Base-by-base conservation (phyloP, 441 rosid genomes). In the Pelargonium citronellum region DNA sequence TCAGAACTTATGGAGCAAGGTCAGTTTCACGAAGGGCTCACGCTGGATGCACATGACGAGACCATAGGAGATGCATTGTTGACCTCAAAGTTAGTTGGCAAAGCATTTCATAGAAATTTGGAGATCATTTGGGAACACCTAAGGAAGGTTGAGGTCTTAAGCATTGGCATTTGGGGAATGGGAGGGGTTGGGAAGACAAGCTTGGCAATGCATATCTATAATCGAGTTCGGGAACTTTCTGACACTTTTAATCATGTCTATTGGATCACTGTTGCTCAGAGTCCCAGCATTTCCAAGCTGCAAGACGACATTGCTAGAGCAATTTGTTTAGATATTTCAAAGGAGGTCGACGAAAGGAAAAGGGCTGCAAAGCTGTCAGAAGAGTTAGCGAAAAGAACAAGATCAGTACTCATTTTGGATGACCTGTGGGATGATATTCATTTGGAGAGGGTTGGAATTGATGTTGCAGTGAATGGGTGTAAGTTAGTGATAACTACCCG, bases 401-500 rank as follows among this genome's bases (percentile, higher is more conserved):
- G 51, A 47, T 73, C 6, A 43, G 67, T 70, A 15, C 17, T 79
- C 0, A 64, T 79, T 7, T 43, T 79, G 16, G 78, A 79, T 70
- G 78, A 77, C n/a, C 8, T 73, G 6, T 62, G 64, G 51, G 3
- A 64, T 1, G 1, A 0, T 1, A 5, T 73, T 39, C 0, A 39
- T n/a, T 19, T 19, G 3, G 51, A 71, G 0, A 66, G 69, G 0
- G 70, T 80, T 5, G 80, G 83, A 11, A 71, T 74, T 16, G 76
- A 9, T 12, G 0, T 13, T 22, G 13, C 9, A 30, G 51, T 0
- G 0, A 22, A 69, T 41, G 64, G 65, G 15, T n/a, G 46, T 60
- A 72, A 75, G 67, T 39, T 79, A 15, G 22, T 75, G 34, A 5
- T 75, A 19, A 75, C 82, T 7, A 75, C 70, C 13, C 74, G 82